Base-by-base conservation (phyloP, 148 eudicot genomes). In the Tetragonia tetragonoides region DNA sequence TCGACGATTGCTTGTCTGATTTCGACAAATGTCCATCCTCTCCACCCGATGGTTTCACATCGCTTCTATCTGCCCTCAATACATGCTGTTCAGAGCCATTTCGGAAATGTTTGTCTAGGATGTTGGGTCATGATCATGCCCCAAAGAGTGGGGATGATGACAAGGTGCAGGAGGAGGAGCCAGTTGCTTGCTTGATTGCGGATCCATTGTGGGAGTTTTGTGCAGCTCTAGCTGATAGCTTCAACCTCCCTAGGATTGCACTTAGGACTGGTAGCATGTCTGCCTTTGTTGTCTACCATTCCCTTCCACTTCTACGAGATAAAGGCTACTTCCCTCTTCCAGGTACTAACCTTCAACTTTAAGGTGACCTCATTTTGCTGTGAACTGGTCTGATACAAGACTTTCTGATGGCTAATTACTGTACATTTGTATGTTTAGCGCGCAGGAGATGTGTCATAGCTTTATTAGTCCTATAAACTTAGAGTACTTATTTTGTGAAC, bases 171-270 rank as follows among this genome's bases (percentile, higher is more conserved):
- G 34, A 28, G 34, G 34, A 28, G 34, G 34, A 28, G 34, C 1
- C 34, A 28, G 42, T 85, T 5, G 57, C 69, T 51, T 87, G 90
- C 69, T 24, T 83, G 67, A 81, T 87, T 53, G 68, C 79, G 6
- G 90, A 87, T 82, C 69, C 87, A 21, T 10, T 63, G 56, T 81
- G 80, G 88, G 38, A 70, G 41, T 84, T 77, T n/a, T 53, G 81
- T 7, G 57, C 65, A 39, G 63, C 23, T 3, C 86, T 81, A 10
- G 80, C 84, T 37, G 70, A 85, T 1, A 51, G 46, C 7, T 60
- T 83, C 5, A 78, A 75, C 12, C 9, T 82, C 54, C 89, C 84
- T 11, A 79, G 83, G 73, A 79, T 87, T 24, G 80, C 75, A 6
- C 60, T 85, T 3, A 66, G 85, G 64, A 85, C 86, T 49, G 61